These are phyloP conservation scores for Rhizopus sp. DNA, from an alignment of 371 early-diverging fungal genomes.

Conservation along the genomic window DNA sequence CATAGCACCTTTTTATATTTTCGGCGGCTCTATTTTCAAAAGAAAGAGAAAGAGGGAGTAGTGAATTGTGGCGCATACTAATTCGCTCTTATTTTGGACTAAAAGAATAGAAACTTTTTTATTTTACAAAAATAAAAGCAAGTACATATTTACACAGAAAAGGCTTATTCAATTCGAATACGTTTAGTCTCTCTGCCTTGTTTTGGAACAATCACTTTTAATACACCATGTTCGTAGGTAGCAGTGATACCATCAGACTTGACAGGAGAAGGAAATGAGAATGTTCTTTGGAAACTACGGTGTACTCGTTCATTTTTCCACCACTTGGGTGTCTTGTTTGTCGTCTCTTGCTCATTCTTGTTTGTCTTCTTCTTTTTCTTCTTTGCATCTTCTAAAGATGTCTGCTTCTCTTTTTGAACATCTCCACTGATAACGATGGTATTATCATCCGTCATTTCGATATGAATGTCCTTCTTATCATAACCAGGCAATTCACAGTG, in stretches of 20 bases:
- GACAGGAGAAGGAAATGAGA: conserved; percentile 23
- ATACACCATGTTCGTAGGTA: conserved; percentile 25
- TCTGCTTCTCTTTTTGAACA: neutral
- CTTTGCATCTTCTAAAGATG: neutral
- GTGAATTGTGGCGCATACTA: no score
- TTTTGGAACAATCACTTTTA: conserved; percentile 28
- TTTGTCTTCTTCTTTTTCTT: no score
- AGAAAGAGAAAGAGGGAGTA: no score
- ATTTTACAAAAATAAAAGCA: no score
- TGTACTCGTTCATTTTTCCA: conserved; percentile 25
- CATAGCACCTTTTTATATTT: no score
- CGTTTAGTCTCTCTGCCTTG: no score
- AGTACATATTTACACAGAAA: no score
- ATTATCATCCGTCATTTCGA: neutral
- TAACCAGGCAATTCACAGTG: conserved; percentile 4
- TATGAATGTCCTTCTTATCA: conserved; percentile 1
- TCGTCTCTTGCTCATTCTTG: no score
- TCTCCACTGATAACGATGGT: neutral
- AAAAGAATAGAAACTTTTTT: no score
- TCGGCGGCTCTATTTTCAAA: no score
- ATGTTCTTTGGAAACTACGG: conserved; percentile 22
- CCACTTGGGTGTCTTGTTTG: neutral
- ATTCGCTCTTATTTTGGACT: no score
- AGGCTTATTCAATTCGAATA: no score
- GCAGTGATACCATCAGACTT: conserved; percentile 24